Evolutionary conservation across 768 basidiomycete genomes (phyloP), one percentile per base, ranked within the genome.

Genomic region (Xerocomus potaroensis): DNA sequence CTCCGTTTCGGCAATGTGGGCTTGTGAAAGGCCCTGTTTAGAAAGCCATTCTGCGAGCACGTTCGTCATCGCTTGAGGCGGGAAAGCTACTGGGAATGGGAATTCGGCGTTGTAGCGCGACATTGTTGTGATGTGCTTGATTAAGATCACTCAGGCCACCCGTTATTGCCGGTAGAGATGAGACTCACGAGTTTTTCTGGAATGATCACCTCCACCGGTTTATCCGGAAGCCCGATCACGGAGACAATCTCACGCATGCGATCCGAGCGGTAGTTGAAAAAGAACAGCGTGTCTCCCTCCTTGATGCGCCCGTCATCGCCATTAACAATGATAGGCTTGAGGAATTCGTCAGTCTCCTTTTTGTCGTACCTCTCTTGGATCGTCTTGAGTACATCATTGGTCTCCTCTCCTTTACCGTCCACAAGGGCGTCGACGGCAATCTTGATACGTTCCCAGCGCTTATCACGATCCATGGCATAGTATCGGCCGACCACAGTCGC

Each of bases 181-280:
- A 12, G 2, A 68, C 84, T 40, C 60, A 90, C 90, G 12, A 97
- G 75, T 57, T 88, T 75, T 56, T 84, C 81, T 4, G 93, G 93
- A 15, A 95, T 69, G 21, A 79, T 75, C 30, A 90, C 79, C 40
- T 94, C 90, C 66, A 92, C 79, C 0, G 91, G 90, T 66, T 88
- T 91, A 55, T 90, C 83, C 3, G 82, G 80, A 4, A 83, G 66
- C 16, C 92, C 93, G 43, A 96, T 78, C 8, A 97, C 80, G 23
- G 78, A 70, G n/a, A 72, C 76, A 50, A 96, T 84, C 69, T 97
- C 93, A 38, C 93, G 82, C 87, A 97, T 91, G 43, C 94, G 84
- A 66, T 97, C 93, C 1, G 93, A 94, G 50, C 94, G 84, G 68
- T 97, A 96, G 73, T 97, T 97, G 83, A 95, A 97, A 72, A 89